A percentile compares a stretch with the other conserved stretches of the same genome.
These are phyloP conservation scores for Nepenthes alata DNA, from an alignment of 179 eudicot species.

Conservation along the genomic window DNA sequence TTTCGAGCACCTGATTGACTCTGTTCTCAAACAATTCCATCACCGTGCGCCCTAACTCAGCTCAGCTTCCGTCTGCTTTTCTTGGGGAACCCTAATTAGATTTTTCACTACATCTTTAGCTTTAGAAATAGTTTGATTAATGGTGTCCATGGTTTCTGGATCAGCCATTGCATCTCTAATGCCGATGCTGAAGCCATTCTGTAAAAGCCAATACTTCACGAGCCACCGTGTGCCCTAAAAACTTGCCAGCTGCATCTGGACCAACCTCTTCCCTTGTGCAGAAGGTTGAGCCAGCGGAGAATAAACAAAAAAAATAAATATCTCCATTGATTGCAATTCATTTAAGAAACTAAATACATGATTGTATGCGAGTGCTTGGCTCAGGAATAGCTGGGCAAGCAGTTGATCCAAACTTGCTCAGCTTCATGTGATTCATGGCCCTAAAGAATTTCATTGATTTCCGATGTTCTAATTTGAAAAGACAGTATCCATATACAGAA, in stretches of 20 bases:
- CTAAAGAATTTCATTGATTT: not conserved
- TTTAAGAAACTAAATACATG: too few species aligned
- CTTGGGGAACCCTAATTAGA: slow-evolving; percentile 66
- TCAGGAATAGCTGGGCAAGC: not conserved
- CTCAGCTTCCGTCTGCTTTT: slow-evolving; percentile 82
- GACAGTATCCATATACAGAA: too few species aligned
- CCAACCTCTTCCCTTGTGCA: slow-evolving; percentile 91
- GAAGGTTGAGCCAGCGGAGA: not conserved
- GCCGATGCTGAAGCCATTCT: slow-evolving; percentile 88
- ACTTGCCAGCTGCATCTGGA: slow-evolving; percentile 98
- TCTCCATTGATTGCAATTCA: too few species aligned
- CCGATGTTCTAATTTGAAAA: too few species aligned
- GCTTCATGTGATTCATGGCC: not conserved
- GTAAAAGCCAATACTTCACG: slow-evolving; percentile 96
- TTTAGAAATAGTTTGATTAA: slow-evolving; percentile 79
- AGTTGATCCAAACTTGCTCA: not conserved
- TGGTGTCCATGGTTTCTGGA: slow-evolving; percentile 90
- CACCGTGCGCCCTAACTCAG: slow-evolving; percentile 87
- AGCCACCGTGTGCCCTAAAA: slow-evolving; percentile 99
- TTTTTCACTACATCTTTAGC: slow-evolving; percentile 91
- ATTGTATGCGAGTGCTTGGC: not conserved
- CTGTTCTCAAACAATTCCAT: slow-evolving; percentile 97
- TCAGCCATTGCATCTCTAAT: slow-evolving; percentile 99
- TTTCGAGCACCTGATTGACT: slow-evolving; percentile 77
- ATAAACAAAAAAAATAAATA: too few species aligned